These are phyloP conservation scores for Lumnitzera littorea DNA, from an alignment of 345 rosid genomes.

Conservation along the genomic window DNA sequence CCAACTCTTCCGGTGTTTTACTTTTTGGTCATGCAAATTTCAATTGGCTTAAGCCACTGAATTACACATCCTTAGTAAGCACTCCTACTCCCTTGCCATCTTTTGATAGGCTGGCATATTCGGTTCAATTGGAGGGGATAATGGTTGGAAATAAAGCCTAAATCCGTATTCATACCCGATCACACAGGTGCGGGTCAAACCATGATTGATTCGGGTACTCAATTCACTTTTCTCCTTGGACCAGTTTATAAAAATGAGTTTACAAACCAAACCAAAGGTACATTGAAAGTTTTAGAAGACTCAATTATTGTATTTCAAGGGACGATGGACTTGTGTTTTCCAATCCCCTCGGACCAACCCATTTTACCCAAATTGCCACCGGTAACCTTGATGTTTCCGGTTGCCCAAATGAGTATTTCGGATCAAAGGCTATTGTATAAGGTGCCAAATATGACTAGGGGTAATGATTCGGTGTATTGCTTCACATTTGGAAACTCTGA, in stretches of 20 bases:
- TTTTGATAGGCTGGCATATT: slow-evolving; percentile 82
- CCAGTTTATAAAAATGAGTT: slow-evolving; percentile 67
- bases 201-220: slow-evolving; percentile 92
- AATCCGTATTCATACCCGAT: slow-evolving; percentile 63
- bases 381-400: slow-evolving; percentile 58
- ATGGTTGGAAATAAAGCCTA: slow-evolving; percentile 53
- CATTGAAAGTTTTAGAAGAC: slow-evolving; percentile 49
- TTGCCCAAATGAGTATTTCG: slow-evolving; percentile 72
- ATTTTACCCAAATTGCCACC: slow-evolving; percentile 39
- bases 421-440: slow-evolving; percentile 50
- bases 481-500: slow-evolving; percentile 88
- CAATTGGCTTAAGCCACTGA: slow-evolving; percentile 45
- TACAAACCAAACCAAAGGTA: slow-evolving; percentile 43
- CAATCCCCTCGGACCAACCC: slow-evolving; percentile 23
- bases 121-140: slow-evolving; percentile 85
- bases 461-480: slow-evolving; percentile 67
- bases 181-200: slow-evolving; percentile 97
- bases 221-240: slow-evolving; percentile 80
- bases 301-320: slow-evolving; percentile 74
- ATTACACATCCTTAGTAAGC: slow-evolving; percentile 70
- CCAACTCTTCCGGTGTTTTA: slow-evolving; percentile 59
- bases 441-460: slow-evolving; percentile 54
- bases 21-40: slow-evolving; percentile 76
- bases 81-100: slow-evolving; percentile 64
- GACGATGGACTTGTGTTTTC: slow-evolving; percentile 84